Evolutionary conservation across 805 yeast genomes (phyloP).

Genomic region (Jamesozyma spencerorum): DNA sequence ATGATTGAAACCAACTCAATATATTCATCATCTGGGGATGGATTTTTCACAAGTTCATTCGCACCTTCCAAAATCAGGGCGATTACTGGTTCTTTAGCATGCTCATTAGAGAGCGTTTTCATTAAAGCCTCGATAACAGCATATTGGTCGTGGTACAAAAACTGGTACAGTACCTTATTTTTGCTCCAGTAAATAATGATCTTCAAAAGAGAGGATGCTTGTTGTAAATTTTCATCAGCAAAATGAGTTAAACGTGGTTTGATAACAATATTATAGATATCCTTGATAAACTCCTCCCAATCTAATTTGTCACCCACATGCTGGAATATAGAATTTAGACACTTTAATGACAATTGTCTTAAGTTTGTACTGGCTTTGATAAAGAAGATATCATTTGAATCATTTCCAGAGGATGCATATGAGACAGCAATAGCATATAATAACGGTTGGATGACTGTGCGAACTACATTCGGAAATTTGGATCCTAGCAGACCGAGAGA

Average conservation of each 20-base stretch:
- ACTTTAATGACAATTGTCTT: slow-evolving; percentile 60
- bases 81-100: slow-evolving; percentile 62
- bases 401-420: slow-evolving; percentile 34
- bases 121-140: slow-evolving; percentile 49
- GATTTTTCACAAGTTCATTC: slow-evolving; percentile 36
- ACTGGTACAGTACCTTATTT: slow-evolving; percentile 36
- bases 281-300: slow-evolving; percentile 47
- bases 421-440: slow-evolving; percentile 46
- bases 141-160: slow-evolving; percentile 47
- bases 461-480: slow-evolving; percentile 40
- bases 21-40: slow-evolving; percentile 36
- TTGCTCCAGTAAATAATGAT: slow-evolving; percentile 54
- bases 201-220: slow-evolving; percentile 67
- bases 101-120: slow-evolving; percentile 40
- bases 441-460: slow-evolving; percentile 47
- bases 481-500: slow-evolving; percentile 43
- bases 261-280: slow-evolving; percentile 47
- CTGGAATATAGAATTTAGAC: slow-evolving; percentile 48
- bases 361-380: slow-evolving; percentile 46
- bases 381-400: slow-evolving; percentile 14
- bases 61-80: slow-evolving; percentile 47
- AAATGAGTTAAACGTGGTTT: slow-evolving; percentile 59
- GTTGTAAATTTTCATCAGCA: slow-evolving; percentile 70
- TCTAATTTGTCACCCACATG: slow-evolving; percentile 40
- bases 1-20: slow-evolving; percentile 44